Evolutionary conservation across 768 basidiomycete species (phyloP).

Genomic region (Punctularia strigosozonata): DNA sequence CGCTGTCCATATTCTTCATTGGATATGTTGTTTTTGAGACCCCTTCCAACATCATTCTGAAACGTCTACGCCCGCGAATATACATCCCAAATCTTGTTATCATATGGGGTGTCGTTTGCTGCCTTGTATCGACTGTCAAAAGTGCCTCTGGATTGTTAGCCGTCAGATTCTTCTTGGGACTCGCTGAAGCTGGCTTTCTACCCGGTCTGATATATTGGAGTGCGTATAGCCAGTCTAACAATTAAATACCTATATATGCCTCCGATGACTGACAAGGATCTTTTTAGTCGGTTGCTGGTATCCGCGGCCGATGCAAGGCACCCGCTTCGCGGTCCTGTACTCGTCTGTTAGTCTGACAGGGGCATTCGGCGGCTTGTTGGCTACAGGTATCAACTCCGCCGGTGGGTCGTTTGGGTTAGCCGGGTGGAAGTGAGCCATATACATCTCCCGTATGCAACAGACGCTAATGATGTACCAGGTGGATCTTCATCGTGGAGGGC

Average conservation of each 20-base stretch:
- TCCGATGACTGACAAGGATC: background rate
- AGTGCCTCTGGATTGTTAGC: slow-evolving; percentile 13
- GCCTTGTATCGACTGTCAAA: slow-evolving; percentile 14
- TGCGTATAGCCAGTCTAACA: slow-evolving; percentile 4
- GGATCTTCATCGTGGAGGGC: slow-evolving; percentile 8
- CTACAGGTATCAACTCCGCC: slow-evolving; percentile 26
- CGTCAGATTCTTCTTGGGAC: slow-evolving; percentile 16
- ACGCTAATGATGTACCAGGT: slow-evolving; percentile 3
- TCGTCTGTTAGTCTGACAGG: slow-evolving; percentile 25
- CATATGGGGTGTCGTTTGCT: slow-evolving; percentile 20
- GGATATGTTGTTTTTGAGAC: slow-evolving; percentile 15
- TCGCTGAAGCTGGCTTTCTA: slow-evolving; percentile 26
- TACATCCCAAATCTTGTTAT: slow-evolving; percentile 10
- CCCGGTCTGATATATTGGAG: slow-evolving; percentile 24
- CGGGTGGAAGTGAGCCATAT: slow-evolving; percentile 19
- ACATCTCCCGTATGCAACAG: background rate
- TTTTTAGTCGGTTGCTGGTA: slow-evolving; percentile 8
- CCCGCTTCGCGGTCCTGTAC: slow-evolving; percentile 22
- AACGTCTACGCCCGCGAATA: slow-evolving; percentile 7
- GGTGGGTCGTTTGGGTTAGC: slow-evolving; percentile 24
- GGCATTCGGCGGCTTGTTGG: slow-evolving; percentile 24
- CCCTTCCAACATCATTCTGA: slow-evolving; percentile 15
- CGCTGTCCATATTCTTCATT: slow-evolving; percentile 9
- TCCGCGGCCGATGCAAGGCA: slow-evolving; percentile 3
- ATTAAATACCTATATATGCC: background rate